Evolutionary conservation across 2,329 filamentous ascomycete genomes (phyloP), one percentile per base, ranked within the genome.

Genomic region (Orbilia javanica): DNA sequence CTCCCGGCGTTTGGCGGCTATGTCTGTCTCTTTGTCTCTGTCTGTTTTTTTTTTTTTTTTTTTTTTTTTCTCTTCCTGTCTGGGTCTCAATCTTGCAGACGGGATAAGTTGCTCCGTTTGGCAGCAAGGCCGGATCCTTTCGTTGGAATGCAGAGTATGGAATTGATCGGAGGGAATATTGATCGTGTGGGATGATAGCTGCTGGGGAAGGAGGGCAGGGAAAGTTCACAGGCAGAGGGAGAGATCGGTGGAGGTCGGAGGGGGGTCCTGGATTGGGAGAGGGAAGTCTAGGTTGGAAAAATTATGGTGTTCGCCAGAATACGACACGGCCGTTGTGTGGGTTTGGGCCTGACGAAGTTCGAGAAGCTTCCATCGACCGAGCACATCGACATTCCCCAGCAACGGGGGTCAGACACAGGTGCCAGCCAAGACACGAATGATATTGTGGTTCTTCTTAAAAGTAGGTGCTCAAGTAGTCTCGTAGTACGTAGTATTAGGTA

Each of bases 341-440:
- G 18, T 29, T 39, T 53, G 31, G 52, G 52, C 50, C 34, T 20
- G 53, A 29, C 34, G 50, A 42, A 27, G 42, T 75, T 75, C 71
- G 71, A 75, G 71, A 75, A 75, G 71, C 71, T 75, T 75, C 71
- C 69, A 73, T 39, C 42, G 63, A 67, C 48, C 64, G 63, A 65
- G 6, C n/a, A n/a, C n/a, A n/a, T n/a, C n/a, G n/a, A n/a, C n/a
- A n/a, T n/a, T n/a, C n/a, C n/a, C n/a, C n/a, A n/a, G n/a, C n/a
- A n/a, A n/a, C n/a, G n/a, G n/a, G n/a, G n/a, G n/a, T n/a, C n/a
- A n/a, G n/a, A n/a, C n/a, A n/a, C n/a, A 36, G 34, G 34, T 36
- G 13, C 34, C 34, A 31, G 29, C n/a, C n/a, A n/a, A n/a, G n/a
- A n/a, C n/a, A n/a, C n/a, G n/a, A n/a, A n/a, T n/a, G n/a, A n/a